phyloP scores from a whole-genome alignment of 2,329 filamentous ascomycete genomes.

The Thielaviopsis cerberus region DNA sequence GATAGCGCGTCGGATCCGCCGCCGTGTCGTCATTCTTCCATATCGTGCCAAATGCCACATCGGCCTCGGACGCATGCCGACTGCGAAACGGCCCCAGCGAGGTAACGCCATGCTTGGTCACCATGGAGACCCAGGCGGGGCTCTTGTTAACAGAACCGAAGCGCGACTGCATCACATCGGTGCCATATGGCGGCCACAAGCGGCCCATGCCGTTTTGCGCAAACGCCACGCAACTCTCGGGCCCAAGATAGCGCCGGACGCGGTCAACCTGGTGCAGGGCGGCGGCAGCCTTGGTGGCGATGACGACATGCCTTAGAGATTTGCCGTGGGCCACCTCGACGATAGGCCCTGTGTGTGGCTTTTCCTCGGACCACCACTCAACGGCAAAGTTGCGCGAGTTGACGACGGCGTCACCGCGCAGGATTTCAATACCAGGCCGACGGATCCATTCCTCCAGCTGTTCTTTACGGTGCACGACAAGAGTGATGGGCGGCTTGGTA shows the following conservation, averaged over 20 bases:
- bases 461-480: slow-evolving; percentile 51
- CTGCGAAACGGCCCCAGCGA: slow-evolving; percentile 32
- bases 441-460: slow-evolving; percentile 30
- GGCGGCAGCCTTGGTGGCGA: slow-evolving; percentile 56
- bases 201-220: slow-evolving; percentile 75
- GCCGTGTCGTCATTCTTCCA: slow-evolving; percentile 15
- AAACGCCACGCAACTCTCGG: slow-evolving; percentile 57
- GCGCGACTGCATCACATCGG: slow-evolving; percentile 23
- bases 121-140: slow-evolving; percentile 56
- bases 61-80: slow-evolving; percentile 31
- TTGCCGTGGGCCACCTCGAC: slow-evolving; percentile 23
- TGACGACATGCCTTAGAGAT: slow-evolving; percentile 51
- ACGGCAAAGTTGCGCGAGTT: slow-evolving; percentile 26
- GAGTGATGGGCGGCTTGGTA: slow-evolving; percentile 52
- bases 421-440: slow-evolving; percentile 27
- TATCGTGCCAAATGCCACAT: slow-evolving; percentile 30
- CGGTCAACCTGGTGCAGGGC: slow-evolving; percentile 42
- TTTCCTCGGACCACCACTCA: slow-evolving; percentile 35
- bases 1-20: slow-evolving; percentile 16
- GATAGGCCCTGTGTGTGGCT: slow-evolving; percentile 20
- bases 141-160: slow-evolving; percentile 19
- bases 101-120: slow-evolving; percentile 38
- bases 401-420: slow-evolving; percentile 19
- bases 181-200: slow-evolving; percentile 35
- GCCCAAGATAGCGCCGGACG: slow-evolving; percentile 42